These are phyloP conservation scores for Leccinum longicurvipes DNA, from an alignment of 768 basidiomycete species.

Conservation along the genomic window DNA sequence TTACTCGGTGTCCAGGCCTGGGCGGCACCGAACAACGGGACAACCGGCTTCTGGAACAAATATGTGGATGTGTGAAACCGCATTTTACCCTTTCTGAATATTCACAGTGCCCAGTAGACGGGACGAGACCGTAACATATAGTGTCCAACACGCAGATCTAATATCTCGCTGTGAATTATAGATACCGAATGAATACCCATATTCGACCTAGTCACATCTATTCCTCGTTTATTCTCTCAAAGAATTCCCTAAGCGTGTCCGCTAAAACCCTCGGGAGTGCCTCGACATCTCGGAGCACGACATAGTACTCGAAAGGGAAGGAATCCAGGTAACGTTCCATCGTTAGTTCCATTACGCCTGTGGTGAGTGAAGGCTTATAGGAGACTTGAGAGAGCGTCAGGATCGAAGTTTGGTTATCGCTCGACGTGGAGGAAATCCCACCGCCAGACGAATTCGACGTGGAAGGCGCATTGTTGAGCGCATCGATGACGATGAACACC, in stretches of 20 bases:
- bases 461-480: constrained; percentile 55
- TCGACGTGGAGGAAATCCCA: constrained; percentile 11
- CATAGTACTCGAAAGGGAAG: constrained; percentile 97
- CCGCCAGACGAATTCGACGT: constrained; percentile 6
- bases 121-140: background rate
- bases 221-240: constrained; percentile 76
- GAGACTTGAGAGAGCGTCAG: constrained; percentile 90
- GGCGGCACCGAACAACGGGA: constrained; percentile 71
- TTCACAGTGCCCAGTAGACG: background rate
- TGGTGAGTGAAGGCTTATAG: constrained; percentile 51
- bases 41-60: constrained; percentile 77
- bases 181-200: too few relatives aligned
- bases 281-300: constrained; percentile 88
- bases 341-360: constrained; percentile 79
- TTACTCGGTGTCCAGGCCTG: constrained; percentile 60
- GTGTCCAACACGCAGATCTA: background rate
- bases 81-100: background rate
- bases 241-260: constrained; percentile 88
- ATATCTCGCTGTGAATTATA: background rate
- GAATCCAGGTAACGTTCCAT: constrained; percentile 89
- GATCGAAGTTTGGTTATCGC: constrained; percentile 65
- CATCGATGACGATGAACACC: constrained; percentile 94
- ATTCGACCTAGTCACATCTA: constrained; percentile 11
- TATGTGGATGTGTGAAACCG: constrained; percentile 43
- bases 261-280: constrained; percentile 87